Evolutionary conservation across 139 green algal genomes (phyloP), one percentile per base, ranked within the genome.

Genomic region (Tetraselmis chui): DNA sequence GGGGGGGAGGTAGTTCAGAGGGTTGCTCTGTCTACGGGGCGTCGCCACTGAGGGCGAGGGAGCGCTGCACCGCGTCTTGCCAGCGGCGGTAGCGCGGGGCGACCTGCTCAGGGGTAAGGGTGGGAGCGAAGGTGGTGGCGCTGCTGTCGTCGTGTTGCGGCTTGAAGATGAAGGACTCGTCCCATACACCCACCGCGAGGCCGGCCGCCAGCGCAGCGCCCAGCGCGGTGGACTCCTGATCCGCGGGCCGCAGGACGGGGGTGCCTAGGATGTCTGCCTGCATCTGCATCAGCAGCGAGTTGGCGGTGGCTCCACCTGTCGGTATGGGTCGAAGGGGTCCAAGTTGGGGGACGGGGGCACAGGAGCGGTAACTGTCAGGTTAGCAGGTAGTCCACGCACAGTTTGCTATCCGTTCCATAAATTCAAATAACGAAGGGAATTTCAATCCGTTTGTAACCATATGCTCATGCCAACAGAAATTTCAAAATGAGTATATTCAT

Each of bases 281-380:
- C 83, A 96, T 84, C 92, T 99, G 96, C 94, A 99, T 97, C 11
- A 99, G 90, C 32, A 97, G 80, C 84, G 93, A 78, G 86, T 98
- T 99, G 2, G 85, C 76, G 26, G 82, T 87, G 5, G 95, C 96
- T 0, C 97, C 97, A 30, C 96, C 45, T 67, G 45, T 5, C 45
- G 18, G 45, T 5, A 67, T 25, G 30, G 30, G n/a, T n/a, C n/a
- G n/a, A n/a, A n/a, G n/a, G n/a, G n/a, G n/a, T n/a, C n/a, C n/a
- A n/a, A n/a, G n/a, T n/a, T n/a, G n/a, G n/a, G n/a, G n/a, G n/a
- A n/a, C n/a, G n/a, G n/a, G n/a, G n/a, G n/a, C n/a, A n/a, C n/a
- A n/a, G n/a, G n/a, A n/a, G n/a, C n/a, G n/a, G n/a, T n/a, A n/a
- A n/a, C n/a, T n/a, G n/a, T n/a, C n/a, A n/a, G n/a, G n/a, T n/a